A percentile compares a stretch with the other conserved stretches of the same genome.
Conservation (phyloP, 192 early-diverging fungal species). For the Spizellomyces punctatus region DNA sequence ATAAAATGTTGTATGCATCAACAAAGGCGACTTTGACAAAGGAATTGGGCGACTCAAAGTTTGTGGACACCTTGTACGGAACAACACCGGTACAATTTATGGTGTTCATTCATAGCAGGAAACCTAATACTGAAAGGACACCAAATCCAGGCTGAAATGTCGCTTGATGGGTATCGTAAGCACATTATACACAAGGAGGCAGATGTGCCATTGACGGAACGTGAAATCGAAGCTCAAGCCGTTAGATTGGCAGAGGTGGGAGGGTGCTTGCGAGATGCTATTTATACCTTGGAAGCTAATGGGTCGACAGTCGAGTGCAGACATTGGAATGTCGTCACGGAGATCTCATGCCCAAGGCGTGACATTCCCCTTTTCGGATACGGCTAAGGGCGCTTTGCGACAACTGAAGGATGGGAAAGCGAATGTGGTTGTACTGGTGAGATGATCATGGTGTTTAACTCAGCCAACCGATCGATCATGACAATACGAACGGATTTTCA, state of each 20-base stretch:
- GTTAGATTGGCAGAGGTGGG: slow-evolving; percentile 62
- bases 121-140: too few species aligned
- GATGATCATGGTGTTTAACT: not conserved
- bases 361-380: slow-evolving; percentile 61
- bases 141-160: slow-evolving; percentile 56
- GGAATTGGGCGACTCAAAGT: slow-evolving; percentile 78
- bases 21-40: slow-evolving; percentile 77
- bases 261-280: too few species aligned
- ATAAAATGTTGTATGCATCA: slow-evolving; percentile 95
- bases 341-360: slow-evolving; percentile 69
- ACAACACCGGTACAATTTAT: slow-evolving; percentile 59
- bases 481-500: not conserved
- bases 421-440: slow-evolving; percentile 51
- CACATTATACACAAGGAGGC: slow-evolving; percentile 65
- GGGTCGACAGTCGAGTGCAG: slow-evolving; percentile 37
- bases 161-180: slow-evolving; percentile 64
- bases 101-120: too few species aligned
- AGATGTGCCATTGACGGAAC: slow-evolving; percentile 80
- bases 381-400: slow-evolving; percentile 62
- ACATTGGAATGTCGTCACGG: slow-evolving; percentile 60
- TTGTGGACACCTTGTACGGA: slow-evolving; percentile 83
- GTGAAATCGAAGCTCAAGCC: slow-evolving; percentile 77
- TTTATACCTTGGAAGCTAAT: too few species aligned
- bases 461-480: not conserved
- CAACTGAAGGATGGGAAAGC: slow-evolving; percentile 49